Evolutionary conservation across 2,329 filamentous ascomycete species (phyloP).

Genomic region (Lachnellula cervina): DNA sequence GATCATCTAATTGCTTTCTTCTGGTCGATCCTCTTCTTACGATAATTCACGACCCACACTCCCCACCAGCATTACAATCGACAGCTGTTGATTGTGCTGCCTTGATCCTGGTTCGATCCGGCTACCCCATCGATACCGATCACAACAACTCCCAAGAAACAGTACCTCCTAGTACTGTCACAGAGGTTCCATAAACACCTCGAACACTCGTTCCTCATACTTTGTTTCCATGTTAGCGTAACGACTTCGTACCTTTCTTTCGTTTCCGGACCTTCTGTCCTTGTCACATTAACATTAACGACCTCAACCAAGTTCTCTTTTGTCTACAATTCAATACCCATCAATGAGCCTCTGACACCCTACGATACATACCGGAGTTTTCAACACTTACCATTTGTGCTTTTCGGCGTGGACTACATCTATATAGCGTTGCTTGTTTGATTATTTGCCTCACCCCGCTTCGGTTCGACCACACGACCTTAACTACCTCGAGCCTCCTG

Average conservation of each 20-base stretch:
- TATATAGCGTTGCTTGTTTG: constrained; percentile 35
- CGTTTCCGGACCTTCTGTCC: constrained; percentile 25
- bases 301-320: constrained; percentile 46
- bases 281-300: constrained; percentile 30
- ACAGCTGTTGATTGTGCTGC: constrained; percentile 16
- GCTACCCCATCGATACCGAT: constrained; percentile 18
- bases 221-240: constrained; percentile 33
- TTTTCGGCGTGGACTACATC: constrained; percentile 30
- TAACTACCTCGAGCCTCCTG: constrained; percentile 26
- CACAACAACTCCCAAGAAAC: constrained; percentile 13
- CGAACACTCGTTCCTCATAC: constrained; percentile 26
- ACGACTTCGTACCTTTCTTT: constrained; percentile 32
- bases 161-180: constrained; percentile 22
- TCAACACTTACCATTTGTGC: constrained; percentile 26
- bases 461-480: constrained; percentile 13
- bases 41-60: constrained; percentile 4
- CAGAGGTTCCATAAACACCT: constrained; percentile 22
- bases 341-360: constrained; percentile 38
- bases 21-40: constrained; percentile 6
- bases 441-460: constrained; percentile 24
- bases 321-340: constrained; percentile 41
- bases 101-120: constrained; percentile 18
- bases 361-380: constrained; percentile 33
- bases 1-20: constrained; percentile 1
- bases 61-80: constrained; percentile 16